A percentile compares a stretch with the other conserved stretches of the same genome.
These are phyloP conservation scores for Claviceps digitariae DNA, from an alignment of 2,329 filamentous ascomycete species.

Conservation along the genomic window DNA sequence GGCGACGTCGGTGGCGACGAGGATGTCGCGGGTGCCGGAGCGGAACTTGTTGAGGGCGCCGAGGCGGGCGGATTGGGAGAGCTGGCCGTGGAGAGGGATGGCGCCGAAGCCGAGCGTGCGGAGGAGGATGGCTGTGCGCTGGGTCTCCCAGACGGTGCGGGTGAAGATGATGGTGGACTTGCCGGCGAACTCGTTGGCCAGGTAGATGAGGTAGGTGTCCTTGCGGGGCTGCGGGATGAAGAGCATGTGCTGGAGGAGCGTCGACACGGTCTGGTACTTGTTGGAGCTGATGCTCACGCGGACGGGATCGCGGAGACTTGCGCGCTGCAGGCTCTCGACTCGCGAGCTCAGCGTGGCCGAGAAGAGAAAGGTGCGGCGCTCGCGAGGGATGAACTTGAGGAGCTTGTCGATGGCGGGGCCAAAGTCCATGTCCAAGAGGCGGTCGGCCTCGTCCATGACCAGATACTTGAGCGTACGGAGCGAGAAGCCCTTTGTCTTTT, in stretches of 20 bases:
- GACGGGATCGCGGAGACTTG: conserved; percentile 72
- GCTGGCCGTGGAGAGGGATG: conserved; percentile 83
- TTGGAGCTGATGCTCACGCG: conserved; percentile 68
- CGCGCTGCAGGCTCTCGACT: conserved; percentile 82
- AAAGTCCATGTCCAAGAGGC: conserved; percentile 86
- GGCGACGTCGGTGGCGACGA: conserved; percentile 90
- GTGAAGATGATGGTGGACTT: conserved; percentile 83
- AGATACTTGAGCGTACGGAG: conserved; percentile 71
- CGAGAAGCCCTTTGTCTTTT: conserved; percentile 94
- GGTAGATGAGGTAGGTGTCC: conserved; percentile 75
- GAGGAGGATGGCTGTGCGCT: conserved; percentile 71
- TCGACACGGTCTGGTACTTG: conserved; percentile 86
- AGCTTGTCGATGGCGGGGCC: conserved; percentile 88
- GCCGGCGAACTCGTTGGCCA: conserved; percentile 78
- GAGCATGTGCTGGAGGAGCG: conserved; percentile 72
- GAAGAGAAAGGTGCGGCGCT: conserved; percentile 76
- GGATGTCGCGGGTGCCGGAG: conserved; percentile 63
- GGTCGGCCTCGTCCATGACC: conserved; percentile 90
- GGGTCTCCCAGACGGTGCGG: conserved; percentile 80
- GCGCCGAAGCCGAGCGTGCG: conserved; percentile 77
- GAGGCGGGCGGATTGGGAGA: conserved; percentile 75
- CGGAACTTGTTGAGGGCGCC: conserved; percentile 87
- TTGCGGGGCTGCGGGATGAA: conserved; percentile 81
- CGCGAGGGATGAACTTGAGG: conserved; percentile 70
- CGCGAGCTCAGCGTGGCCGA: conserved; percentile 90